Conservation (phyloP, 75 land plant genomes). For the Pinus albicaulis region DNA sequence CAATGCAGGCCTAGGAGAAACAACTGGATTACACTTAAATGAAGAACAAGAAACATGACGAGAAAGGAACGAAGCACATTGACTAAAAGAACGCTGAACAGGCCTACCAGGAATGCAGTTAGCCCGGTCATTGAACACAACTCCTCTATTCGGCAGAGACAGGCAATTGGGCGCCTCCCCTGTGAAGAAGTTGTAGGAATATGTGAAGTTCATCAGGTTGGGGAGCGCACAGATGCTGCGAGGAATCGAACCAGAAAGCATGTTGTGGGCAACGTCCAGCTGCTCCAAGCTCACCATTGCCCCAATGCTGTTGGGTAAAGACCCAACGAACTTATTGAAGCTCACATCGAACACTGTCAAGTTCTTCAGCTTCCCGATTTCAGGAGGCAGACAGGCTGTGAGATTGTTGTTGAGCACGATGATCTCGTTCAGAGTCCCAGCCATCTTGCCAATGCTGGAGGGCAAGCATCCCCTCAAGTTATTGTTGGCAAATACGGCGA, state of each 20-base stretch:
- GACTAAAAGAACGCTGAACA: conserved; percentile 27
- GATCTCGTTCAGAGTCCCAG: conserved; percentile 32
- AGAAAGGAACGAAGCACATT: conserved; percentile 29
- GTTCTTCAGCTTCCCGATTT: conserved; percentile 25
- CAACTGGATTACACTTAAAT: conserved; percentile 5
- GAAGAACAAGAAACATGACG: conserved; percentile 15
- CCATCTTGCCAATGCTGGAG: conserved; percentile 33
- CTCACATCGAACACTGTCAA: conserved; percentile 41
- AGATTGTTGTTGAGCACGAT: conserved; percentile 19
- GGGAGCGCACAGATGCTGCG: conserved; percentile 54
- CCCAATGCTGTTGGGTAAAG: conserved; percentile 31
- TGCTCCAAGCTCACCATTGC: conserved; percentile 53
- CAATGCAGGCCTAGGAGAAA: neutral
- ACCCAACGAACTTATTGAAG: conserved; percentile 33
- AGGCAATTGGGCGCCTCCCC: conserved; percentile 55
- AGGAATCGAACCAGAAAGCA: conserved; percentile 64
- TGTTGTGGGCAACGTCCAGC: conserved; percentile 67
- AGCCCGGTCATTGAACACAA: conserved; percentile 22
- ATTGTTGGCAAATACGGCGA: conserved; percentile 54
- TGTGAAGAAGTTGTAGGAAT: conserved; percentile 68
- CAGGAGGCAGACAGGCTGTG: conserved; percentile 22
- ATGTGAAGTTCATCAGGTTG: conserved; percentile 49
- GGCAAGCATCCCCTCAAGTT: conserved; percentile 38
- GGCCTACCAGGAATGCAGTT: conserved; percentile 57
- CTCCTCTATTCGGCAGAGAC: conserved; percentile 16